Conservation (phyloP, 139 green algal species). For the Coelastrella sp. region DNA sequence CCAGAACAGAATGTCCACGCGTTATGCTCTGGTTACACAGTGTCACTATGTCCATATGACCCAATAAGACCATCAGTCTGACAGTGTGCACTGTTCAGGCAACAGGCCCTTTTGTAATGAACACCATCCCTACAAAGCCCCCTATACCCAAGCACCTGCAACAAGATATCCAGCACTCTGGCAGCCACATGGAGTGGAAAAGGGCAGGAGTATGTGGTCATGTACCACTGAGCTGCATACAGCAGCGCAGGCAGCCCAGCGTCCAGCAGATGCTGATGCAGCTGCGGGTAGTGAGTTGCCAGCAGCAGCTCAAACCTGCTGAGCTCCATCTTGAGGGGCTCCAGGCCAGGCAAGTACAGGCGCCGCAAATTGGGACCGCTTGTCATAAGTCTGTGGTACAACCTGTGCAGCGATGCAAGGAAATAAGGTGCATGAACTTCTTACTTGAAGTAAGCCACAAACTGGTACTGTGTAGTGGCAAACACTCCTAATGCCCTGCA, state of each 20-base stretch:
- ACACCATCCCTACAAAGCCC: no score
- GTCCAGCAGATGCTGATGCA: constrained; percentile 70
- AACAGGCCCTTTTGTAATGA: no score
- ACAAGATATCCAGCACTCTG: constrained; percentile 91
- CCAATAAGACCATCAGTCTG: no score
- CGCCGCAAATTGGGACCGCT: constrained; percentile 76
- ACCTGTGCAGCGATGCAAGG: constrained; percentile 27
- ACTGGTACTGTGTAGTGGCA: background rate
- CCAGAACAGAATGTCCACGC: no score
- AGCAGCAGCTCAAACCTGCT: constrained; percentile 63
- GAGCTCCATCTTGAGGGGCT: constrained; percentile 74
- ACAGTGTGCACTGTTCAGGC: no score
- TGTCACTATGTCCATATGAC: no score
- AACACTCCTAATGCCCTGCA: background rate
- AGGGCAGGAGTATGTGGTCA: constrained; percentile 91
- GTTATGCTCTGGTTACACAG: no score
- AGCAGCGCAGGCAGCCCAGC: constrained; percentile 66
- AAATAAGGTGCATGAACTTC: background rate
- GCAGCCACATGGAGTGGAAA: constrained; percentile 83
- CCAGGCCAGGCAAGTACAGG: constrained; percentile 86
- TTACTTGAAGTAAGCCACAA: no score
- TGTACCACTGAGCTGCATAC: constrained; percentile 93
- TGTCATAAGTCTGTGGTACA: constrained; percentile 77
- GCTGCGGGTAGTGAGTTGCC: constrained; percentile 51
- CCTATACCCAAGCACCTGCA: constrained; percentile 59